Percentiles rank a stretch among this genome's conserved stretches.
phyloP scores from a whole-genome alignment of 1,284 basidiomycete species.

The Ceratobasidium theobromae region DNA sequence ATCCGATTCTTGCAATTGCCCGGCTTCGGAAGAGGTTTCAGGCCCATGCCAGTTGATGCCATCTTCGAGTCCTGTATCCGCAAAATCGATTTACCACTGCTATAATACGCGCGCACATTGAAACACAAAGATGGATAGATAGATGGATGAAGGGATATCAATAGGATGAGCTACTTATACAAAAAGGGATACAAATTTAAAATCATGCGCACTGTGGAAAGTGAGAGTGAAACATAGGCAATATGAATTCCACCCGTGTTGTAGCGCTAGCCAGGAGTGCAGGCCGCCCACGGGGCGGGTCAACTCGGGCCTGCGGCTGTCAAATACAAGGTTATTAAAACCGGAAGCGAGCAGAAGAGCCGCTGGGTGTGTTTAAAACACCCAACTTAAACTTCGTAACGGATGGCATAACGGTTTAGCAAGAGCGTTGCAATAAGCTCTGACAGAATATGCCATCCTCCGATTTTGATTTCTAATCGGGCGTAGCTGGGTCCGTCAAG shows the following conservation, averaged over 20 bases:
- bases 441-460: constrained; percentile 33
- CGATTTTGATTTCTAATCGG: constrained; percentile 36
- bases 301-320: not conserved
- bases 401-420: constrained; percentile 35
- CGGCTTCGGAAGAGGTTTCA: not conserved
- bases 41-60: not conserved
- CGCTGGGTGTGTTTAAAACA: not conserved
- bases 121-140: no score
- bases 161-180: not conserved
- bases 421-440: constrained; percentile 36
- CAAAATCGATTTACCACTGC: not conserved
- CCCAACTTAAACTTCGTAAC: not conserved
- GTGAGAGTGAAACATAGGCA: not conserved
- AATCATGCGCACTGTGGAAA: not conserved
- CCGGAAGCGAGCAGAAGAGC: not conserved
- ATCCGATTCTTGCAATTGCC: not conserved
- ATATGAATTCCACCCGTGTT: not conserved
- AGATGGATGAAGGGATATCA: not conserved
- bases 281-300: no score
- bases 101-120: no score
- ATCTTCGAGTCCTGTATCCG: not conserved
- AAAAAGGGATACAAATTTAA: not conserved
- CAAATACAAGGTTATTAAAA: not conserved
- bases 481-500: constrained; percentile 34
- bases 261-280: no score